Evolutionary conservation across 306 rosid species (phyloP).

Genomic region (Benincasa hispida): DNA sequence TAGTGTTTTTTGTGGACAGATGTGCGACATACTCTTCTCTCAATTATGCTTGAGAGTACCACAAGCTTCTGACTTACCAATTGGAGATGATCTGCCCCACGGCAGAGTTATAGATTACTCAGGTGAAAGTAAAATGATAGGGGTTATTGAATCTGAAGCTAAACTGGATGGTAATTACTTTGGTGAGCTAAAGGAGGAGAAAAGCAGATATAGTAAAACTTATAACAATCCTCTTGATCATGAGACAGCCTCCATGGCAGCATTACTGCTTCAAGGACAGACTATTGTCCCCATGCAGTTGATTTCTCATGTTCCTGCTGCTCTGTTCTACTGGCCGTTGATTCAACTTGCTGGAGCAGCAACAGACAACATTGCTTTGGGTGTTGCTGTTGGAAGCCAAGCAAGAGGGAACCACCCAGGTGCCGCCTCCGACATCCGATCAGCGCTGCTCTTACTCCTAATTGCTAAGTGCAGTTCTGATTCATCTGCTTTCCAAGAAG

Average conservation of each 20-base stretch:
- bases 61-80: constrained; percentile 35
- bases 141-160: constrained; percentile 17
- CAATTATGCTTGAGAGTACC: constrained; percentile 90
- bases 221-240: constrained; percentile 40
- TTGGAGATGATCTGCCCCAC: constrained; percentile 52
- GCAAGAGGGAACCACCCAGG: constrained; percentile 98
- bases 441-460: constrained; percentile 79
- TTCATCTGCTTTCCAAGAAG: constrained; percentile 72
- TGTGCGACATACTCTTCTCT: constrained; percentile 93
- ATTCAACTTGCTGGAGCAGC: constrained; percentile 97
- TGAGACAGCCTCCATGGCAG: constrained; percentile 71
- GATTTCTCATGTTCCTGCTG: constrained; percentile 89
- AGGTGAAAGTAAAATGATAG: constrained; percentile 30
- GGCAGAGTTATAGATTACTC: constrained; percentile 22
- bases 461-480: constrained; percentile 95
- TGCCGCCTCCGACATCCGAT: constrained; percentile 89
- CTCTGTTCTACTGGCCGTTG: constrained; percentile 85
- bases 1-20: constrained; percentile 42
- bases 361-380: constrained; percentile 84
- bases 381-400: constrained; percentile 97
- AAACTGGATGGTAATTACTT: constrained; percentile 26
- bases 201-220: constrained; percentile 31
- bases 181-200: constrained; percentile 45
- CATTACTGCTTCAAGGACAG: constrained; percentile 71
- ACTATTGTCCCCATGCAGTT: constrained; percentile 92